Percentiles rank a stretch among this genome's conserved stretches.
phyloP scores from a whole-genome alignment of 129 eudicot genomes.

The Chrysanthemum seticuspe region DNA sequence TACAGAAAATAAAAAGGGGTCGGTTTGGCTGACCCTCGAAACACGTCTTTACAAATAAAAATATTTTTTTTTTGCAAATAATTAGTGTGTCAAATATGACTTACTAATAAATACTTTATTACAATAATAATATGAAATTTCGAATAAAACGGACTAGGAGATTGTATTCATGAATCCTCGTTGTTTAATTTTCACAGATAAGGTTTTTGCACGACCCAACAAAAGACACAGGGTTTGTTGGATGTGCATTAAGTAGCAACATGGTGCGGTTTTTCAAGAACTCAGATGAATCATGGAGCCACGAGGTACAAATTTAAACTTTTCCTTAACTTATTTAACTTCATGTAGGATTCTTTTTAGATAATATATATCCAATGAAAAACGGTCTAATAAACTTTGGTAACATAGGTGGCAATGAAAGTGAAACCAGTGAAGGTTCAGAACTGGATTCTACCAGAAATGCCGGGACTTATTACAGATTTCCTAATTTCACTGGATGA shows the following conservation, averaged over 20 bases:
- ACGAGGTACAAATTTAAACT: too few species aligned
- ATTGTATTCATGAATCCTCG: slow-evolving; percentile 11
- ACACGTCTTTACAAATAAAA: too few species aligned
- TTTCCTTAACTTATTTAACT: too few species aligned
- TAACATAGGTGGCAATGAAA: slow-evolving; percentile 46
- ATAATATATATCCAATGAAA: neutral
- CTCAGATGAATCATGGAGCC: slow-evolving; percentile 63
- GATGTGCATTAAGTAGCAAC: slow-evolving; percentile 89
- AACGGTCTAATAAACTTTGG: neutral
- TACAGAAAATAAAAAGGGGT: too few species aligned
- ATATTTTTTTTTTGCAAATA: too few species aligned
- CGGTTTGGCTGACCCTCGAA: too few species aligned
- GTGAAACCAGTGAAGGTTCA: slow-evolving; percentile 86
- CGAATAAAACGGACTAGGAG: too few species aligned
- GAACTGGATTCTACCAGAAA: slow-evolving; percentile 31
- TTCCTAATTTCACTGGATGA: slow-evolving; percentile 94
- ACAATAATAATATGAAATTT: too few species aligned
- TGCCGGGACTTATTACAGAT: slow-evolving; percentile 97
- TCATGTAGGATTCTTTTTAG: neutral
- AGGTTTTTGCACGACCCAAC: slow-evolving; percentile 93
- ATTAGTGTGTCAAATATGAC: too few species aligned
- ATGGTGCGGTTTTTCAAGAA: slow-evolving; percentile 86
- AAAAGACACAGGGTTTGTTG: slow-evolving; percentile 85
- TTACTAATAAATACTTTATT: too few species aligned
- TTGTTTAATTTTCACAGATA: slow-evolving; percentile 50